Base-by-base conservation (phyloP, 495 filamentous ascomycete species). In the Talaromyces wortmannii region DNA sequence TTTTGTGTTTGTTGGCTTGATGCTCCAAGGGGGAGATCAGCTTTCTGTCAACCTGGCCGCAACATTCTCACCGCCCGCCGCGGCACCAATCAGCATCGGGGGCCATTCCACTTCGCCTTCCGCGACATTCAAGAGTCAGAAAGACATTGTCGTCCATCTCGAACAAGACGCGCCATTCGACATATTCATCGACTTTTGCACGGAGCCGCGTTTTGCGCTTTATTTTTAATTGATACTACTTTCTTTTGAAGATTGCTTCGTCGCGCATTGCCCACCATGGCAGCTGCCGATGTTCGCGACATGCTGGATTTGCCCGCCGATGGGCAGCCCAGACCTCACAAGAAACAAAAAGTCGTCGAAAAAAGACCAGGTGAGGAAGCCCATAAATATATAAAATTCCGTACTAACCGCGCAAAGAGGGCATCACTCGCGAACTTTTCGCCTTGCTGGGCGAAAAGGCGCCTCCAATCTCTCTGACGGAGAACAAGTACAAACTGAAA, bases 271-370 rank as follows among this genome's bases (percentile, higher is more conserved):
- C 54, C 57, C 67, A 74, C 55, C 61, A 92, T 90, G 86, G 81
- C 87, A 63, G 77, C 75, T 61, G 90, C 89, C 70, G 91, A 96
- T 80, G 84, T 94, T 55, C 90, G 88, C 71, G 91, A 96, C 71
- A 89, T 96, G 68, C 85, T 96, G 70, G 87, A 90, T 68, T 75
- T 95, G 64, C 85, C 89, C 50, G 78, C 74, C 54, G 78, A 86
- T 62, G 83, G 81, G 58, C 72, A 81, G 58, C 73, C 81, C 43
- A 76, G 79, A 54, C 84, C 87, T 10, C 69, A 80, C 48, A 95
- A 95, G 73, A 92, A 92, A 63, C 84, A 86, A 66, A 92, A 90
- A 65, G 80, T 81, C 0, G 75, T 77, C 6, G 82, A 82, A 52
- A 83, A 85, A 58, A 82, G 89, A 59, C 88, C 85, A 64, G 89